Evolutionary conservation across 768 basidiomycete genomes (phyloP), one percentile per base, ranked within the genome.

Genomic region (Lentinula sp.): DNA sequence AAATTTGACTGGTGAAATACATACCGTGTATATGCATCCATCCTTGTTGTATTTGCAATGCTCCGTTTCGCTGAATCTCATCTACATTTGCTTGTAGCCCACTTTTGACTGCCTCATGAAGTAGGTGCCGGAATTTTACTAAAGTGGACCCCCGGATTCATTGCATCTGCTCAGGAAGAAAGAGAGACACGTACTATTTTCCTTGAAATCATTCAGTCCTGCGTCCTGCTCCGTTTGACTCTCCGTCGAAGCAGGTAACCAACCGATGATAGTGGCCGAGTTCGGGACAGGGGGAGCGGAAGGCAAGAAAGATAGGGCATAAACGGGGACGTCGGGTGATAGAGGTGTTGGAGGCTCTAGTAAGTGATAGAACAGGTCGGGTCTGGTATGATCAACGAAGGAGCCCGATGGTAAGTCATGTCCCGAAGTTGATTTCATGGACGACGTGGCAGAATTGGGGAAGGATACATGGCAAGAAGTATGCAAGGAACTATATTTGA

Each of bases 11-110:
- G 49, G 8, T 4, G 28, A 32, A 2, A 36, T 61, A 79, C 82
- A 36, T 61, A 79, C 82, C 82, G 48, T 91, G 83, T 50, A 93
- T 85, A 68, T 93, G 91, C 87, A 93, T 88, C 91, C 91, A 93
- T n/a, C 91, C 91, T 18, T 83, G 72, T 62, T 81, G 82, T 2
- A 85, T 72, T 66, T 90, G 88, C 35, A 80, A 70, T 9, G 90
- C 91, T 6, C 80, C 81, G 60, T 85, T 85, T 4, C 68, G 79
- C 76, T 86, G 85, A 2, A 89, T 74, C 2, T 88, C 85, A 65
- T 93, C 91, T 0, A 79, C 74, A 9, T 77, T 79, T 49, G 88
- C 82, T 18, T 65, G 67, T 5, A 92, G 74, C 18, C 79, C 85
- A 28, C 74, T 71, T 54, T 79, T 77, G 15, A 92, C 74, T 9